A percentile compares a stretch with the other conserved stretches of the same genome.
These are phyloP conservation scores for Penicillium paneum DNA, from an alignment of 2,329 filamentous ascomycete species.

Conservation along the genomic window DNA sequence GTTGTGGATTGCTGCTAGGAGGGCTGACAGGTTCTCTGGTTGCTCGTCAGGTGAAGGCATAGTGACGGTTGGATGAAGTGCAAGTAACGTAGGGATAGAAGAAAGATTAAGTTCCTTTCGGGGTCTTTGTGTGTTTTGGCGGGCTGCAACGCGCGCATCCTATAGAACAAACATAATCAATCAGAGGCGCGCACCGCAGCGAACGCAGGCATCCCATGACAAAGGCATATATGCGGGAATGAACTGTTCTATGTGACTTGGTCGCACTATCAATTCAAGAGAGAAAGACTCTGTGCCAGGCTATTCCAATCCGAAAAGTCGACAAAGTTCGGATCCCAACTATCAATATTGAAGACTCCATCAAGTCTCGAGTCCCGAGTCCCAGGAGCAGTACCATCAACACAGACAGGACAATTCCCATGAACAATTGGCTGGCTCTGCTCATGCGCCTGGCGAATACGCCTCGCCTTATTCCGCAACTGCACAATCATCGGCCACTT, in stretches of 20 bases:
- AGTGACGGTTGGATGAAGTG: background rate
- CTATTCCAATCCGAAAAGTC: conserved; percentile 23
- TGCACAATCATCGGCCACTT: conserved; percentile 24
- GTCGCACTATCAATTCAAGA: background rate
- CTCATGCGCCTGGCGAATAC: conserved; percentile 9
- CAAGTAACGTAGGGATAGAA: background rate
- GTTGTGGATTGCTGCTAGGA: background rate
- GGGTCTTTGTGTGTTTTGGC: background rate
- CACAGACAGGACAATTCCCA: background rate
- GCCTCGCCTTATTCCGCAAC: conserved; percentile 19
- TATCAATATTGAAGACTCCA: conserved; percentile 11
- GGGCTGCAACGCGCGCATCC: background rate
- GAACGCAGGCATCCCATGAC: background rate
- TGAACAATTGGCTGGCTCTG: background rate
- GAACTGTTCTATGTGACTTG: background rate
- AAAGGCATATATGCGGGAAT: background rate
- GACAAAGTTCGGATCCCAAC: conserved; percentile 19
- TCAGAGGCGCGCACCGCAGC: background rate
- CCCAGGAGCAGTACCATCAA: background rate
- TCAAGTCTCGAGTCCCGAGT: background rate
- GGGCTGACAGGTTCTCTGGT: background rate
- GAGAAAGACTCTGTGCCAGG: conserved; percentile 13
- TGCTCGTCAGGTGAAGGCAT: background rate
- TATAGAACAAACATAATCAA: background rate
- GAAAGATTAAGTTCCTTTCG: no score